Evolutionary conservation across 805 yeast genomes (phyloP).

Genomic region (Saturnispora quitensis): DNA sequence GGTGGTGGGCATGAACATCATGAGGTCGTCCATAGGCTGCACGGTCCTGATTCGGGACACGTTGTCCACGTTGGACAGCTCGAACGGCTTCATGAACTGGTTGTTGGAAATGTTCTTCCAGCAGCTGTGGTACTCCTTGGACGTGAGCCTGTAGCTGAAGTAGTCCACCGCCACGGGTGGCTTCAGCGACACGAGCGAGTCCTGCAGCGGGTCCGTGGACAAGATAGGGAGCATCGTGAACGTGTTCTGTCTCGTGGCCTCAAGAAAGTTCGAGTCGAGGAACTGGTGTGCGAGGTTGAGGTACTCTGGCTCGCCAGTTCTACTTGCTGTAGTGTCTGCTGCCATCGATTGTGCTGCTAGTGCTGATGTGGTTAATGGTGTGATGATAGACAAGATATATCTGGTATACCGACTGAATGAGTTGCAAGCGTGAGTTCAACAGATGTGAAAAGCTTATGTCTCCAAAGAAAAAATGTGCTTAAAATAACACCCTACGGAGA

Average conservation of each 20-base stretch:
- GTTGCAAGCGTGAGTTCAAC: no score
- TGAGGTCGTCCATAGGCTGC: slow-evolving; percentile 26
- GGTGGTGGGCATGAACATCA: slow-evolving; percentile 28
- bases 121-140: slow-evolving; percentile 30
- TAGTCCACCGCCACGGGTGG: slow-evolving; percentile 32
- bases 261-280: slow-evolving; percentile 24
- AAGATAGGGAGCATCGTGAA: slow-evolving; percentile 22
- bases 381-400: no score
- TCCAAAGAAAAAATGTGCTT: no score
- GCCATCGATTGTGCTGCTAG: neutral
- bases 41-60: slow-evolving; percentile 16
- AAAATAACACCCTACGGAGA: neutral
- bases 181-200: slow-evolving; percentile 9
- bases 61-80: slow-evolving; percentile 22
- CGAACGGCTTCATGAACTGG: slow-evolving; percentile 28
- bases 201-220: slow-evolving; percentile 12
- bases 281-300: slow-evolving; percentile 23
- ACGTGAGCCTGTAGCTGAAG: slow-evolving; percentile 30
- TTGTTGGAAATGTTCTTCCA: slow-evolving; percentile 33
- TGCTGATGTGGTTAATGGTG: neutral
- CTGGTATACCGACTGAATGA: no score
- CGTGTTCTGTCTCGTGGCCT: slow-evolving; percentile 14
- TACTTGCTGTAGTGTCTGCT: neutral
- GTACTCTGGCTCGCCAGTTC: slow-evolving; percentile 7
- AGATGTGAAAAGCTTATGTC: no score